Conservation (phyloP, 2,329 filamentous ascomycete genomes). For the Claviceps humidiphila region DNA sequence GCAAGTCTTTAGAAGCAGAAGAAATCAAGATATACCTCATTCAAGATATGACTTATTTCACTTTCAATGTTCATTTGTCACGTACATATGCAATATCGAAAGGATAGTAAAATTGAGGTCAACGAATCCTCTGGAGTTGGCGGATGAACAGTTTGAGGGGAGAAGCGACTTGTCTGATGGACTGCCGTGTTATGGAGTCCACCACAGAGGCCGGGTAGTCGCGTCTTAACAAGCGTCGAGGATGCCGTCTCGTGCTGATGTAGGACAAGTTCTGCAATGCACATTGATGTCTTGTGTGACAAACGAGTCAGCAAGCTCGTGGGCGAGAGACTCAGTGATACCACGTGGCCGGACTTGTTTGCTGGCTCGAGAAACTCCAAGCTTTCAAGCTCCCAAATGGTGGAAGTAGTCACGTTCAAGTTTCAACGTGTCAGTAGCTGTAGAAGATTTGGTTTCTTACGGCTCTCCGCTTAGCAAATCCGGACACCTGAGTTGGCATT, state of each 20-base stretch:
- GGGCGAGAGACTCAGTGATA: not conserved
- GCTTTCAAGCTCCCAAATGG: not conserved
- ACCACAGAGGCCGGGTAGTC: slow-evolving; percentile 2
- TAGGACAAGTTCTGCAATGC: not conserved
- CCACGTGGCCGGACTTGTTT: slow-evolving; percentile 2
- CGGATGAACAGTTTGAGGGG: not conserved
- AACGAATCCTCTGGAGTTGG: not conserved
- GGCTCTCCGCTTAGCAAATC: not conserved
- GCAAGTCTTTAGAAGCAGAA: not conserved
- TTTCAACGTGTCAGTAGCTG: not conserved
- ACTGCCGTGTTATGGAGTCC: not conserved
- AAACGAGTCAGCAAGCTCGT: slow-evolving; percentile 1
- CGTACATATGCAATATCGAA: not conserved
- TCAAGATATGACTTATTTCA: not conserved
- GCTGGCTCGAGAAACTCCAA: not conserved
- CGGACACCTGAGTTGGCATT: not conserved
- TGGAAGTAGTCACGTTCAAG: not conserved
- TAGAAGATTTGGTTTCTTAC: not conserved
- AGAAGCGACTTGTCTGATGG: not conserved
- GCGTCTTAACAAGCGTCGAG: slow-evolving; percentile 5
- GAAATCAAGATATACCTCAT: not conserved
- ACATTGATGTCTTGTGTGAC: slow-evolving; percentile 3
- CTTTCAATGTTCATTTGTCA: not conserved
- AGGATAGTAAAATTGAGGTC: not conserved
- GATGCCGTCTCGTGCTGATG: slow-evolving; percentile 1